Evolutionary conservation across 2,329 filamentous ascomycete genomes (phyloP), one percentile per base, ranked within the genome.

Genomic region (Magnaporthiopsis incrustans): DNA sequence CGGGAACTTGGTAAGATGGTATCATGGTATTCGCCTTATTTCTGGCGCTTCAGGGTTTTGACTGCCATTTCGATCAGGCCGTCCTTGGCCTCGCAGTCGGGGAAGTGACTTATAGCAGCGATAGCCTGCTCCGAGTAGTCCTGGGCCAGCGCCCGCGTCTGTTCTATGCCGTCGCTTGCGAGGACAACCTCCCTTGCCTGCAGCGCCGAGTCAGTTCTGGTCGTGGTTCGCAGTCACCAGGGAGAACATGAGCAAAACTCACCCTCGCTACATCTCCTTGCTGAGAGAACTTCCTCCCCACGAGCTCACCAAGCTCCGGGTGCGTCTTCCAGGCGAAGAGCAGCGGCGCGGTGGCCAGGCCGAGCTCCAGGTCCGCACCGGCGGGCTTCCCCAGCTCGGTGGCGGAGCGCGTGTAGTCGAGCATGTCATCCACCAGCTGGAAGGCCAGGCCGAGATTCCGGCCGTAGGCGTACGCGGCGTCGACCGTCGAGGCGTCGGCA

Each of bases 351-450:
- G 95, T 99, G 58, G 95, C 95, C 65, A 99, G 82, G 5, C 95
- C 95, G 35, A 99, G 80, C 77, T 98, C 92, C 67, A 99, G 77
- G 77, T 99, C 95, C 35, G 95, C 95, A 57, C 94, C 95, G 6
- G 94, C 91, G 2, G 95, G 95, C 78, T 99, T 99, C 30, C 95
- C 95, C 57, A 99, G 79, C 74, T 97, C 92, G 65, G 85, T 83
- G 57, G 88, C 92, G 64, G 85, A 92, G 67, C 92, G 85, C 0
- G 95, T 98, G 75, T 98, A 99, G 76, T 99, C 95, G 70, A 99
- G 82, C 89, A 99, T 91, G 74, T 99, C 95, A 74, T 99, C 95
- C 22, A 99, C 94, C 12, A 99, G 83, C 81, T 99, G 95, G 78
- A 99, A 99, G 1, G 95, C 95, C 64, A 99, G 78, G 1, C 95